phyloP scores from a whole-genome alignment of 306 rosid genomes.

The Fragaria vesca region DNA sequence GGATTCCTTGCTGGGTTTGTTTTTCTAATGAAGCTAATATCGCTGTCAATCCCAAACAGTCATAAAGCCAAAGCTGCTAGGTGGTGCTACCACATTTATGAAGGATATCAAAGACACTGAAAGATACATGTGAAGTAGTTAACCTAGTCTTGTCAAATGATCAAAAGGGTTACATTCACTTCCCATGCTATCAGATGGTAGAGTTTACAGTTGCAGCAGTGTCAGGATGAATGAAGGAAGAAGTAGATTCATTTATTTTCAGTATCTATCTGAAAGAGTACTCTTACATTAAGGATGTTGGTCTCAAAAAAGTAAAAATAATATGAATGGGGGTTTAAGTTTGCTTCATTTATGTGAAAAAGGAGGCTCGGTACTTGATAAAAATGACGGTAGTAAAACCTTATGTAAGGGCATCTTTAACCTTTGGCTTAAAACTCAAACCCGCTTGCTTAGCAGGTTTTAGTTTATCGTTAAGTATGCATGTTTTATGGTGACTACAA shows the following conservation, averaged over 20 bases:
- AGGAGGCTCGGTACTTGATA: neutral
- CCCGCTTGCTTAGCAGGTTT: neutral
- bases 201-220: neutral
- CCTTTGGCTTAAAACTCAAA: no score
- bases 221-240: conserved; percentile 4
- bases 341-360: neutral
- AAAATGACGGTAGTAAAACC: neutral
- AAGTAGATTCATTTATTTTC: neutral
- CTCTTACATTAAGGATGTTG: neutral
- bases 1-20: neutral
- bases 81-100: conserved; percentile 4
- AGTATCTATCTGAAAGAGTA: neutral
- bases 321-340: neutral
- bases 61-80: neutral
- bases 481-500: neutral
- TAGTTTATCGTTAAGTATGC: neutral
- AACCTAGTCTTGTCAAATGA: conserved; percentile 1
- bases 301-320: neutral
- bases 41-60: neutral
- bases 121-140: neutral
- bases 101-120: conserved; percentile 1
- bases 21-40: neutral
- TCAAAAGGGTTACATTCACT: neutral
- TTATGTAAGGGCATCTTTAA: neutral
- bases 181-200: neutral